Evolutionary conservation across 495 filamentous ascomycete genomes (phyloP), one percentile per base, ranked within the genome.

Genomic region (Penicillium tannophilum): DNA sequence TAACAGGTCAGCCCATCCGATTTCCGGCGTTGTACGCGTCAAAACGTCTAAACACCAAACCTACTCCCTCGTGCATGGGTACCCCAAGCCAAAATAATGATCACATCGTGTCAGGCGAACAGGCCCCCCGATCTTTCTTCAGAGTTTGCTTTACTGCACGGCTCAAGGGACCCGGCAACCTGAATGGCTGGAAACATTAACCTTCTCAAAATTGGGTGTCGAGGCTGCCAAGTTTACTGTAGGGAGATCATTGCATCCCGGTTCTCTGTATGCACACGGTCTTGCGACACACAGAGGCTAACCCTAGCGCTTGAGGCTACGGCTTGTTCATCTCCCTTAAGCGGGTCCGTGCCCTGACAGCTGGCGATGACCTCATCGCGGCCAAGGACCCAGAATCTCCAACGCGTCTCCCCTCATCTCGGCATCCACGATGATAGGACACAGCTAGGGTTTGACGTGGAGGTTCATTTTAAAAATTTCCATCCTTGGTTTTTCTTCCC

Each of bases 341-440:
- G 43, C 24, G 16, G 43, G 53, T 46, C 52, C 23, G 52, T 55
- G 43, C 41, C 43, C 20, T 56, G 52, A 62, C 52, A 54, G 49
- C 42, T 61, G 55, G 59, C 51, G 50, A 66, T 66, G 63, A 66
- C 63, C 60, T 66, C 60, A 66, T 59, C 46, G 36, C 30, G 42
- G 45, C 39, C 51, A 56, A 44, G 42, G 17, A 9, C 46, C 59
- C 23, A 43, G 23, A 36, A 43, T 45, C n/a, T 31, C 31, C 26
- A 48, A 54, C 58, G 51, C 45, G 49, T 56, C 57, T 44, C 36
- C 56, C 12, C 24, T 28, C 46, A n/a, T 31, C 39, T n/a, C 39
- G 39, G 39, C 16, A 41, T 41, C 39, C 39, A 41, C 39, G 39
- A 17, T 41, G 16, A 41, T 41, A 41, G 16, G 39, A 8, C 39